Evolutionary conservation across 345 rosid genomes (phyloP).

Genomic region (Gossypium arboreum): DNA sequence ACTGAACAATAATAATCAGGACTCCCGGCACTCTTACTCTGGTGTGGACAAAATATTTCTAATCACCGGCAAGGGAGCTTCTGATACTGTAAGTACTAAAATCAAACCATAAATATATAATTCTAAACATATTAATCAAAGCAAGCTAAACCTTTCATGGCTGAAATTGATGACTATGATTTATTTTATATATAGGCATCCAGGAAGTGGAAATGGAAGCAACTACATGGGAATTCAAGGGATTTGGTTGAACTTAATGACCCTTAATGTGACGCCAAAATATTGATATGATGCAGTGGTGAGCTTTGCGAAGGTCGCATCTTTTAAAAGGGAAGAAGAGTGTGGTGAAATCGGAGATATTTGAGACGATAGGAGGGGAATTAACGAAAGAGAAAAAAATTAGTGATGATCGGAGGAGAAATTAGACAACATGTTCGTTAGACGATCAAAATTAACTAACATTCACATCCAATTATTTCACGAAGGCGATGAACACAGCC

Average conservation of each 20-base stretch:
- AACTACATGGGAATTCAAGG: slow-evolving; percentile 78
- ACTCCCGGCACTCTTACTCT: not conserved
- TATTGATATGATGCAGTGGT: not conserved
- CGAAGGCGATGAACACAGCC: no score
- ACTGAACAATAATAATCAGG: no score
- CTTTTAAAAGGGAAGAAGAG: slow-evolving; percentile 48
- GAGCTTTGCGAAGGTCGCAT: slow-evolving; percentile 23
- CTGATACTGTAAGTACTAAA: slow-evolving; percentile 39
- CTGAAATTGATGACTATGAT: no score
- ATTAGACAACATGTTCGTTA: slow-evolving; percentile 23
- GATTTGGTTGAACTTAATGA: not conserved
- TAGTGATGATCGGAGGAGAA: slow-evolving; percentile 31
- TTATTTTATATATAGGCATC: slow-evolving; percentile 42
- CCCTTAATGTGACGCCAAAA: not conserved
- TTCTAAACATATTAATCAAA: not conserved
- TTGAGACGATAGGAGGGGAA: slow-evolving; percentile 38
- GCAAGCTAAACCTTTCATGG: not conserved
- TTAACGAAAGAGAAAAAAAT: slow-evolving; percentile 44
- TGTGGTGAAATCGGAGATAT: slow-evolving; percentile 32
- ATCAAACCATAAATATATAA: no score
- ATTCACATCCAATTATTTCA: not conserved
- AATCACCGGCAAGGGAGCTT: slow-evolving; percentile 64
- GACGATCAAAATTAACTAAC: not conserved
- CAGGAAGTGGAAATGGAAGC: slow-evolving; percentile 35
- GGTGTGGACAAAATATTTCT: slow-evolving; percentile 25